A percentile compares a stretch with the other conserved stretches of the same genome.
Evolutionary conservation across 805 yeast species (phyloP).

Genomic region (Nematodospora valgi): DNA sequence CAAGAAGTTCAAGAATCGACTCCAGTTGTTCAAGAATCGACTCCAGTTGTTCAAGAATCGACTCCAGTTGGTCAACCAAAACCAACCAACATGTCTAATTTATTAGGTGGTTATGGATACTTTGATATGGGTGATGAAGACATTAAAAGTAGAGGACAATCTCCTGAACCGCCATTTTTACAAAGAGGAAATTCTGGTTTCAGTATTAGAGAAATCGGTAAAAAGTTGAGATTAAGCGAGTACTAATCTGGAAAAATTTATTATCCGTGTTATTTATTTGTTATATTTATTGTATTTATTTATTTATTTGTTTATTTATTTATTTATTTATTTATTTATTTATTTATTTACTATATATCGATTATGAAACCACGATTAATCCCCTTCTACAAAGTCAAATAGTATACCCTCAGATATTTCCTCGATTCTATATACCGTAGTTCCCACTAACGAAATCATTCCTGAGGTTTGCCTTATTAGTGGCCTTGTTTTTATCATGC

Average conservation of each 20-base stretch:
- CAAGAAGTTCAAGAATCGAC: constrained; percentile 5
- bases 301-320: constrained; percentile 11
- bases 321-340: constrained; percentile 6
- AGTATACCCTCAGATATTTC: background rate
- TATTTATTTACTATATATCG: constrained; percentile 3
- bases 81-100: constrained; percentile 30
- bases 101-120: constrained; percentile 58
- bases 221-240: constrained; percentile 61
- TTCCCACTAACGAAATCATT: constrained; percentile 62
- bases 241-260: constrained; percentile 31
- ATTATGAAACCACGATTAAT: background rate
- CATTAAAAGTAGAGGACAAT: constrained; percentile 52
- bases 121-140: constrained; percentile 56
- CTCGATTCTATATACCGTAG: constrained; percentile 54
- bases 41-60: background rate
- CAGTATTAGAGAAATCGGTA: constrained; percentile 56
- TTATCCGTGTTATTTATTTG: constrained; percentile 8
- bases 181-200: constrained; percentile 36
- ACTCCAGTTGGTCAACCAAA: constrained; percentile 9
- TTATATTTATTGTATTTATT: constrained; percentile 9
- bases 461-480: constrained; percentile 56
- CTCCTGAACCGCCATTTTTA: constrained; percentile 52
- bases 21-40: background rate
- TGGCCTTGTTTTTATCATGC: constrained; percentile 35
- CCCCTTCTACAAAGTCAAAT: background rate